phyloP scores from a whole-genome alignment of 2,329 filamentous ascomycete species.

The Talaromyces piceae region DNA sequence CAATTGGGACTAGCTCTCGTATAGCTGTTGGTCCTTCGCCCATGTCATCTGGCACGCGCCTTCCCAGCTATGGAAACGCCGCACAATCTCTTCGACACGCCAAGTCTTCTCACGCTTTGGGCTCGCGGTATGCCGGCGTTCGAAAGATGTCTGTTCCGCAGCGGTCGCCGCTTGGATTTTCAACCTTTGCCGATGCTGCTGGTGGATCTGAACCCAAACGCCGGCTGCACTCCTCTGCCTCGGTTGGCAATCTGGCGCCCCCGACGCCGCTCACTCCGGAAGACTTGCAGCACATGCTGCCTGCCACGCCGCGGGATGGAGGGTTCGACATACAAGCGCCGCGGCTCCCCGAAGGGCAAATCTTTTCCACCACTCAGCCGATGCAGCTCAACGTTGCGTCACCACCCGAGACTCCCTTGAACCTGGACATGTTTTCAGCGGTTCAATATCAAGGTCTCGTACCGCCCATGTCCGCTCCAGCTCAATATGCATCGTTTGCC shows the following conservation, averaged over 20 bases:
- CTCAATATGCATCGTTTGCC: constrained; percentile 36
- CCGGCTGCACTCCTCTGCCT: constrained; percentile 27
- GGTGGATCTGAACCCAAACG: constrained; percentile 28
- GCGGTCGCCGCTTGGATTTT: constrained; percentile 40
- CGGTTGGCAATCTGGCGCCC: constrained; percentile 31
- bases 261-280: constrained; percentile 39
- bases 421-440: constrained; percentile 30
- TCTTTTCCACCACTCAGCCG: constrained; percentile 32
- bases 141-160: constrained; percentile 40
- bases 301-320: constrained; percentile 31
- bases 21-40: constrained; percentile 31
- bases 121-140: constrained; percentile 39
- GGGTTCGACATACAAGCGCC: constrained; percentile 31
- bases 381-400: constrained; percentile 38
- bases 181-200: constrained; percentile 38
- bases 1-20: constrained; percentile 37
- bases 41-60: constrained; percentile 34
- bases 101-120: constrained; percentile 40
- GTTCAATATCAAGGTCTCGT: constrained; percentile 30
- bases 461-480: constrained; percentile 36
- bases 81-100: constrained; percentile 36
- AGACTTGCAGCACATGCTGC: constrained; percentile 34
- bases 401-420: constrained; percentile 38
- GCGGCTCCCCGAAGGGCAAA: constrained; percentile 18
- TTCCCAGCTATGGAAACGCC: constrained; percentile 24